These are phyloP conservation scores for Podochytrium sp. DNA, from an alignment of 192 early-diverging fungal genomes.

Conservation along the genomic window DNA sequence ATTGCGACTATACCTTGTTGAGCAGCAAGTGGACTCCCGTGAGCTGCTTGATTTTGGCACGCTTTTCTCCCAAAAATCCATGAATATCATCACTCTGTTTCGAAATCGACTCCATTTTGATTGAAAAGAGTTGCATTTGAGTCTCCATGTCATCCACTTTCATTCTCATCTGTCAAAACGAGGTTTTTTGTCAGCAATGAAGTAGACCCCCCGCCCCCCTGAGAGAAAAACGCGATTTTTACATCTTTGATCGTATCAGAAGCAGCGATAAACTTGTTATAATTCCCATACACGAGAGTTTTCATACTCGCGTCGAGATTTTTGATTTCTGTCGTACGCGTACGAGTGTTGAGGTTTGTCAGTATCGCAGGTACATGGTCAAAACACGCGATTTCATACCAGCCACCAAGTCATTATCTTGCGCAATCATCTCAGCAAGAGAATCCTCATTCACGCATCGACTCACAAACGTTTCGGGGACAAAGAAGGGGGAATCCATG, in stretches of 20 bases:
- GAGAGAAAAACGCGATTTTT: constrained; percentile 53
- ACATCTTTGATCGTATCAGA: constrained; percentile 89
- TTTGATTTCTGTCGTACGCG: constrained; percentile 61
- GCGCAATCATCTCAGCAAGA: constrained; percentile 69
- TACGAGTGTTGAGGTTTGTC: neutral
- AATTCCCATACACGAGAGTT: constrained; percentile 98
- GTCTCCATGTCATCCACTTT: constrained; percentile 87
- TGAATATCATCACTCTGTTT: constrained; percentile 56
- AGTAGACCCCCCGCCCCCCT: neutral
- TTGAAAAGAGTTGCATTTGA: constrained; percentile 76
- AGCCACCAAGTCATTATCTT: constrained; percentile 76
- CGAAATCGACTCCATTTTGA: constrained; percentile 71
- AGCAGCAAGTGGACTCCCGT: constrained; percentile 72
- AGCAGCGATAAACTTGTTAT: constrained; percentile 94
- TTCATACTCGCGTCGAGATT: constrained; percentile 96
- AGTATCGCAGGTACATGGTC: too few species aligned
- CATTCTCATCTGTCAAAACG: constrained; percentile 67
- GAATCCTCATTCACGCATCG: constrained; percentile 71
- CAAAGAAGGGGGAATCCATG: constrained; percentile 73
- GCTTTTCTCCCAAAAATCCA: constrained; percentile 61
- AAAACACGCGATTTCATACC: constrained; percentile 43
- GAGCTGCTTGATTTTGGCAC: constrained; percentile 77
- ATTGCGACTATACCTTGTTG: constrained; percentile 55
- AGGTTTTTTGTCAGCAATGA: neutral
- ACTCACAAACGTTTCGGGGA: constrained; percentile 78